phyloP scores from a whole-genome alignment of 2,329 filamentous ascomycete species.

The Claviceps arundinis region DNA sequence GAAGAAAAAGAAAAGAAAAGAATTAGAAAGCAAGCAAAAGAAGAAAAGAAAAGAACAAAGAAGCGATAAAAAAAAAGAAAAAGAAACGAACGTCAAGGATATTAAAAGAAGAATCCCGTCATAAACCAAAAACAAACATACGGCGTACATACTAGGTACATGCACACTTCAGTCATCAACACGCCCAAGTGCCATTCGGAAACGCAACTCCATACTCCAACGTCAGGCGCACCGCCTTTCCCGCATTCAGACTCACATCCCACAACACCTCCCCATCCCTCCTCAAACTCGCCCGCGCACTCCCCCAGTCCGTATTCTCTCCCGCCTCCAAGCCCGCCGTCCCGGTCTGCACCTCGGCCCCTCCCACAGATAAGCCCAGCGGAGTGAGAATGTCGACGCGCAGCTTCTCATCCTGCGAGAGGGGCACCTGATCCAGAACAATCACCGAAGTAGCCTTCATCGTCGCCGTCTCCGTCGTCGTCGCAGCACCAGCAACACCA shows the following conservation, averaged over 20 bases:
- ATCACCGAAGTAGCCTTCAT: conserved; percentile 27
- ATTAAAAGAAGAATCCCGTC: no score
- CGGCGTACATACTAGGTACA: neutral
- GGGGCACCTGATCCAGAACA: conserved; percentile 43
- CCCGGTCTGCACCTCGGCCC: conserved; percentile 22
- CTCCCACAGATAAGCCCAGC: conserved; percentile 26
- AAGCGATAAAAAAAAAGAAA: no score
- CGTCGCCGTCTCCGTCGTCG: no score
- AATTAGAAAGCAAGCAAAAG: no score
- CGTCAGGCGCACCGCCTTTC: conserved; percentile 37
- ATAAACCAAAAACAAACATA: neutral
- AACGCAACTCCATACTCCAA: conserved; percentile 46
- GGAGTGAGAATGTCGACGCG: conserved; percentile 35
- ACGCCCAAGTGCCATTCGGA: conserved; percentile 29
- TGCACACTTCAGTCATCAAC: neutral
- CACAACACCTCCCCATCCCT: conserved; percentile 43
- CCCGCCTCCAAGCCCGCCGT: conserved; percentile 11
- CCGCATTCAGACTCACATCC: conserved; percentile 40
- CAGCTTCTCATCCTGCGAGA: conserved; percentile 43
- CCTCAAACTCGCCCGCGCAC: conserved; percentile 32
- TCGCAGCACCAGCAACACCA: no score
- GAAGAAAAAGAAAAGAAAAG: no score
- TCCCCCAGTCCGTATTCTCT: conserved; percentile 31
- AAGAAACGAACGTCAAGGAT: no score
- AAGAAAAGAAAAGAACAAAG: no score